Evolutionary conservation across 805 yeast genomes (phyloP).

Genomic region (Schwanniomyces polymorphus): DNA sequence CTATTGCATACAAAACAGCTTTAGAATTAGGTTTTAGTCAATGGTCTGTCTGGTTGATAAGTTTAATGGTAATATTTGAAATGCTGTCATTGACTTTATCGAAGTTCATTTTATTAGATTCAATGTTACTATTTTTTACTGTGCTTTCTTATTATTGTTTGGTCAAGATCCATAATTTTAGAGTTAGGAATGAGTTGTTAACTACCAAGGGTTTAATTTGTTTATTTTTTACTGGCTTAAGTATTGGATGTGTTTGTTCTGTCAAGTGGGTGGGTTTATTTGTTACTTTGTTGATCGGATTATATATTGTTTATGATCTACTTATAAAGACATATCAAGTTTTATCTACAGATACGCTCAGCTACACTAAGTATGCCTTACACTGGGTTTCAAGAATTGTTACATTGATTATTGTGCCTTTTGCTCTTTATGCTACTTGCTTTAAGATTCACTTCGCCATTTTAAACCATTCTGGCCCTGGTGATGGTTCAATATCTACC

Average conservation of each 20-base stretch:
- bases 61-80: conserved; percentile 80
- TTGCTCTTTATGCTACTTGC: conserved; percentile 62
- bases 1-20: conserved; percentile 82
- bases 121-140: conserved; percentile 87
- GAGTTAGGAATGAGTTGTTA: conserved; percentile 36
- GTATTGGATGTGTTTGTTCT: conserved; percentile 81
- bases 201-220: conserved; percentile 47
- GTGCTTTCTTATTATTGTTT: conserved; percentile 43
- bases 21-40: conserved; percentile 71
- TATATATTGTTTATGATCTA: conserved; percentile 57
- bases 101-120: conserved; percentile 86
- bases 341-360: conserved; percentile 11
- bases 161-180: conserved; percentile 48
- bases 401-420: conserved; percentile 70
- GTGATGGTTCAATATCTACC: conserved; percentile 89
- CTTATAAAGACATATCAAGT: conserved; percentile 42
- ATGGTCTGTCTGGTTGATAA: conserved; percentile 73
- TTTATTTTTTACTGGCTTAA: conserved; percentile 61
- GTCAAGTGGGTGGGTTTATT: conserved; percentile 86
- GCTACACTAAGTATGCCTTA: conserved; percentile 30
- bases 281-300: conserved; percentile 59
- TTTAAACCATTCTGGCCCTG: conserved; percentile 82
- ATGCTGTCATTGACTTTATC: conserved; percentile 82
- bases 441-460: conserved; percentile 82
- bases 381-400: conserved; percentile 77